Base-by-base conservation (phyloP, 2,329 filamentous ascomycete genomes). In the Monascus ruber region DNA sequence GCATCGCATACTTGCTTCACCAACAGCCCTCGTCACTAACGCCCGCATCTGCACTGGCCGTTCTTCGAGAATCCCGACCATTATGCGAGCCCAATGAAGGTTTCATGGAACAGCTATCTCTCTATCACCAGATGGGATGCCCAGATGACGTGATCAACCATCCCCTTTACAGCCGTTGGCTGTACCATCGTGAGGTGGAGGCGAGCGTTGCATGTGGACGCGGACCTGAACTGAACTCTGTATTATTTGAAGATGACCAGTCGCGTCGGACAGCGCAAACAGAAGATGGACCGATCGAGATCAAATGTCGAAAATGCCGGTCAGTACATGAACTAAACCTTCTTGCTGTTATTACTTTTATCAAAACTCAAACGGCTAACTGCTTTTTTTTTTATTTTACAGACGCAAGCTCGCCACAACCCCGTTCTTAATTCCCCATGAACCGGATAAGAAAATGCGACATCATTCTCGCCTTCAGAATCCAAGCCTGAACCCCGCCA, bases 281-380 rank as follows among this genome's bases (percentile, higher is more conserved):
- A 34, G 41, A 42, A 11, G 54, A 53, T 36, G 50, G 43, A 33
- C 44, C 50, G 26, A 56, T 58, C n/a, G 81, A 88, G 56, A 70
- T 94, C 42, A 77, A 85, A 51, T 96, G 91, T 67, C 86, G 88
- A 57, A 95, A 89, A 66, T 98, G 91, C 72, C 79, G 91, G 63
- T 65, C 61, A 77, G 74, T 55, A 72, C 53, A 32, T 11, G 8
- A 9, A 31, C 31, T 43, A 42, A 24, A 17, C 17, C 17, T 17
- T 17, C 17, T 17, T 17, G 17, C 17, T 3, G 17, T 2, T 17
- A 17, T 17, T 17, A 17, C 17, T 17, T 3, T 17, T 3, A 17
- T 17, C 26, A 29, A 29, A 9, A 28, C 9, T 11, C 9, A 35
- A 40, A 26, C 24, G 11, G 8, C 11, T 32, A 27, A 34, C 32